These are phyloP conservation scores for Boletus rubroflammeus DNA, from an alignment of 768 basidiomycete species.

Conservation along the genomic window DNA sequence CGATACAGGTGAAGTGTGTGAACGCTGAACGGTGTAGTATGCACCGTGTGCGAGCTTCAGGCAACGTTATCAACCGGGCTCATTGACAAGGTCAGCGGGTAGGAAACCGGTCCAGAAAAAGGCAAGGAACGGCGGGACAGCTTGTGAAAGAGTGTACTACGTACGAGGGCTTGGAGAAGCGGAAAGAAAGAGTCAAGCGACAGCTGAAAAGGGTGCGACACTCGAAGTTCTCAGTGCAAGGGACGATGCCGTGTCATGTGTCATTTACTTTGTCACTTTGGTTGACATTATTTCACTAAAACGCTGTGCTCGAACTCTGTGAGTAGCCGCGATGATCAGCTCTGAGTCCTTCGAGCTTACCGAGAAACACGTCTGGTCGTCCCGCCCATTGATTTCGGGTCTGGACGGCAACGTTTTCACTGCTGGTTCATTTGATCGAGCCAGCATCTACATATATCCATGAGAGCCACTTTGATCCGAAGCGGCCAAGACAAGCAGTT, in stretches of 20 bases:
- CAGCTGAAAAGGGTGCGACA: constrained; percentile 6
- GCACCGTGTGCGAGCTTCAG: constrained; percentile 21
- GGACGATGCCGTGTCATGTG: neutral
- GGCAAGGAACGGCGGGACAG: neutral
- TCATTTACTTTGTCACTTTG: constrained; percentile 2
- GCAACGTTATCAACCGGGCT: constrained; percentile 6
- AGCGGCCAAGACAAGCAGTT: neutral
- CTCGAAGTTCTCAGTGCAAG: neutral
- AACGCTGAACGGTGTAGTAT: constrained; percentile 10
- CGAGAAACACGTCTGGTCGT: neutral
- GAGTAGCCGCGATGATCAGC: neutral
- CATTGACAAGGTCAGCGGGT: constrained; percentile 9
- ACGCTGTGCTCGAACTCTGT: neutral
- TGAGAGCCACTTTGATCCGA: constrained; percentile 10
- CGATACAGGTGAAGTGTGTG: neutral
- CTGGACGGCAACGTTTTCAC: neutral
- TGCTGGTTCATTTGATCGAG: neutral
- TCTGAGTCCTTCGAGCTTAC: neutral
- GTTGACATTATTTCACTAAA: constrained; percentile 17
- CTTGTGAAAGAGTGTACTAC: neutral
- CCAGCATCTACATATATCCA: neutral
- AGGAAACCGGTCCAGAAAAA: neutral
- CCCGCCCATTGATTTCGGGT: neutral
- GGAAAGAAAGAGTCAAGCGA: neutral
- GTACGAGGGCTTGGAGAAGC: neutral